Percentiles rank a stretch among this genome's conserved stretches.
Conservation (phyloP, 768 basidiomycete genomes). For the Daedalea quercina region DNA sequence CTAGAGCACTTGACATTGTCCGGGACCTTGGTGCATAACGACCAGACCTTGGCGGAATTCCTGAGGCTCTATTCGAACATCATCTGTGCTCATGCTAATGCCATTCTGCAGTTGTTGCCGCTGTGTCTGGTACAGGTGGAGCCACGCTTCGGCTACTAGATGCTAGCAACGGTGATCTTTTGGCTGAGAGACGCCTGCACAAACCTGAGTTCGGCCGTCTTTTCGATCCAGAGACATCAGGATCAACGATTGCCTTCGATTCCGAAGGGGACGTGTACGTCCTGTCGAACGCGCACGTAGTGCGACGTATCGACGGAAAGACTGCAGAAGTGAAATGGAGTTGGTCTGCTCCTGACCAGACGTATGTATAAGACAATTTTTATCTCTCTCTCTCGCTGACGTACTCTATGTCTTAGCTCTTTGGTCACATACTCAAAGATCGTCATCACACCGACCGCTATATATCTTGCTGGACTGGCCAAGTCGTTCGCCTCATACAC, state of each 20-base stretch:
- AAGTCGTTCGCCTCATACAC: constrained; percentile 47
- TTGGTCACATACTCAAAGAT: constrained; percentile 60
- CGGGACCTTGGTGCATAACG: too few relatives aligned
- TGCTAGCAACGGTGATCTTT: constrained; percentile 49
- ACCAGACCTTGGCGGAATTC: too few relatives aligned
- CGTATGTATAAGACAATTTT: constrained; percentile 34
- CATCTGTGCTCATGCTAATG: not conserved
- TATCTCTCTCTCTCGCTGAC: not conserved
- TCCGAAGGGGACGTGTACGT: constrained; percentile 36
- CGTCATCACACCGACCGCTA: constrained; percentile 38
- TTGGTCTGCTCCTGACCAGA: constrained; percentile 65
- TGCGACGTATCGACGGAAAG: constrained; percentile 41
- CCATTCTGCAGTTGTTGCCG: constrained; percentile 45
- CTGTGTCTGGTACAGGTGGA: constrained; percentile 73
- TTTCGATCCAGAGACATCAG: constrained; percentile 48
- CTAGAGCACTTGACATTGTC: too few relatives aligned
- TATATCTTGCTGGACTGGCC: constrained; percentile 49
- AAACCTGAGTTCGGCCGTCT: constrained; percentile 33
- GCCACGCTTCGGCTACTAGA: constrained; percentile 67
- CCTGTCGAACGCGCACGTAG: constrained; percentile 53
- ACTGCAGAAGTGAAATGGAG: constrained; percentile 60
- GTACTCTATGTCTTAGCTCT: constrained; percentile 35
- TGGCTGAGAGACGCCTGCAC: constrained; percentile 62
- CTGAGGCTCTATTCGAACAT: too few relatives aligned
- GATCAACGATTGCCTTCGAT: constrained; percentile 44